These are phyloP conservation scores for Nicotiana rustica DNA, from an alignment of 305 asterid species.

Conservation along the genomic window DNA sequence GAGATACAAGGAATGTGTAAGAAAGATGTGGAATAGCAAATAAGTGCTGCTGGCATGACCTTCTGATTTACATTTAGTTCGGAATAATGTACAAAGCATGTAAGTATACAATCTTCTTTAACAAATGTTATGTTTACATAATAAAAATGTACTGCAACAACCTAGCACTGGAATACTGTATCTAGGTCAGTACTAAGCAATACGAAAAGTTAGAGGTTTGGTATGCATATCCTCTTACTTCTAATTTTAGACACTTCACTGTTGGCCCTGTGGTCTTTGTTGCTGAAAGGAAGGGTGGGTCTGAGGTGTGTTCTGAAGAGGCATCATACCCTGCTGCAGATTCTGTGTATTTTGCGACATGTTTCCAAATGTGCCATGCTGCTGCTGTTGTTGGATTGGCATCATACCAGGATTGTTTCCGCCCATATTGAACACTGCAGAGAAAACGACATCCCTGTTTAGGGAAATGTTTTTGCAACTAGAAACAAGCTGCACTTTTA, in stretches of 20 bases:
- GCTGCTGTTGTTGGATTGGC: slow-evolving; percentile 71
- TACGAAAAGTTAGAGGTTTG: not conserved
- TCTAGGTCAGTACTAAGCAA: not conserved
- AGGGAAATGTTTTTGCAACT: slow-evolving; percentile 13
- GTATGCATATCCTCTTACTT: slow-evolving; percentile 23
- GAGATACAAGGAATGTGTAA: not conserved
- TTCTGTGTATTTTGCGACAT: slow-evolving; percentile 71
- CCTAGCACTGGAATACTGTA: not conserved
- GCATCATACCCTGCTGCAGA: slow-evolving; percentile 60
- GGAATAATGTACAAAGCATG: slow-evolving; percentile 24
- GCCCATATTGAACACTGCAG: slow-evolving; percentile 88
- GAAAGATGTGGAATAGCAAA: slow-evolving; percentile 18
- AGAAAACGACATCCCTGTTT: slow-evolving; percentile 21
- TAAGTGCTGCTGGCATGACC: not conserved
- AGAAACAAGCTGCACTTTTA: not conserved
- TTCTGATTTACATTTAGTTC: slow-evolving; percentile 14
- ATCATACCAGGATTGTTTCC: slow-evolving; percentile 76
- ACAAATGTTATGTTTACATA: slow-evolving; percentile 3
- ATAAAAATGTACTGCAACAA: not conserved
- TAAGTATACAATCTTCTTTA: slow-evolving; percentile 19
- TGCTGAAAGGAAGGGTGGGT: slow-evolving; percentile 87
- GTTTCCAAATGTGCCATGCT: slow-evolving; percentile 81
- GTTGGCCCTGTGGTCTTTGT: slow-evolving; percentile 86
- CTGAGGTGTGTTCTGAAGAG: slow-evolving; percentile 71
- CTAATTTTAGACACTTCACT: slow-evolving; percentile 43